Evolutionary conservation across 1,284 basidiomycete species (phyloP).

Genomic region (Trichosporon sp.): DNA sequence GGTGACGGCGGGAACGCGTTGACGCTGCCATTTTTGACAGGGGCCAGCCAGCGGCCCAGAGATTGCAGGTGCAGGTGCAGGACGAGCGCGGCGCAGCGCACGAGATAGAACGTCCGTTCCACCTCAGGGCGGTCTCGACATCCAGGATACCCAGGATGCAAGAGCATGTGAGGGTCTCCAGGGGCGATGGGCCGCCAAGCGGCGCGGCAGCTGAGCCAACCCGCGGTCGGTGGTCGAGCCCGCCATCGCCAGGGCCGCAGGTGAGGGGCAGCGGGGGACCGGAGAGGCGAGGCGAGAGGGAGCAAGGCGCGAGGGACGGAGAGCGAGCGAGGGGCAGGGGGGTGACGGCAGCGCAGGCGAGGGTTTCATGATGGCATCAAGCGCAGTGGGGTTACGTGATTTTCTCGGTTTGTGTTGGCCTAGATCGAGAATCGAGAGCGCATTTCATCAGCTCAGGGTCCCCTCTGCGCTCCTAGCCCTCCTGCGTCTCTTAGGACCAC

Average conservation of each 20-base stretch:
- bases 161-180: not conserved
- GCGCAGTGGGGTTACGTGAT: slow-evolving; percentile 5
- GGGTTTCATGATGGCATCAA: slow-evolving; percentile 7
- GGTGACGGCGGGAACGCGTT: slow-evolving; percentile 6
- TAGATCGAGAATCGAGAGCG: slow-evolving; percentile 6
- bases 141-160: not conserved
- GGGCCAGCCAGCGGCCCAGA: not conserved
- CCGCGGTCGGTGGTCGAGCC: not conserved
- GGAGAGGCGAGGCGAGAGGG: too few species aligned
- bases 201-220: not conserved
- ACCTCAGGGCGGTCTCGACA: not conserved
- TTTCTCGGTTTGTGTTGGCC: slow-evolving; percentile 2
- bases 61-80: not conserved
- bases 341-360: not conserved
- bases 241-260: not conserved
- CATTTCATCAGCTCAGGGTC: slow-evolving; percentile 4
- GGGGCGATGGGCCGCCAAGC: not conserved
- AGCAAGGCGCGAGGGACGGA: too few species aligned
- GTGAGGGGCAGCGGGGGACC: not conserved
- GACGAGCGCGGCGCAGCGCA: not conserved
- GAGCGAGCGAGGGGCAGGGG: not conserved
- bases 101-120: slow-evolving; percentile 1
- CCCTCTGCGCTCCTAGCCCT: not conserved
- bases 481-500: not conserved
- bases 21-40: slow-evolving; percentile 2